Base-by-base conservation (phyloP, 2,329 filamentous ascomycete genomes). In the Cladosporium phlei region DNA sequence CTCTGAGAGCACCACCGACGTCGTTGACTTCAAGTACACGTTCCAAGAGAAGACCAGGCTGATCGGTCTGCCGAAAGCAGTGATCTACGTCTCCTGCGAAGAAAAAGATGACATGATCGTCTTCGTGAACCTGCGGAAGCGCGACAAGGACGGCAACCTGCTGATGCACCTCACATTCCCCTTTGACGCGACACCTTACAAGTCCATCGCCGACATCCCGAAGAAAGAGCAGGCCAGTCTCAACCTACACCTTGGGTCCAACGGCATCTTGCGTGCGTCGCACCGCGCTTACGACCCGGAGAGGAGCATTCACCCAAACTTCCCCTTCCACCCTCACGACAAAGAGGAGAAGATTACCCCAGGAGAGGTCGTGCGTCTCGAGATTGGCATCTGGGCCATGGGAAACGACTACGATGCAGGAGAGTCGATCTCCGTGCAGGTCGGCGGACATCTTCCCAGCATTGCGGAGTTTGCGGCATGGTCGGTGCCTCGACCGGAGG, bases 301-400 rank as follows among this genome's bases (percentile, higher is more conserved):
- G 11, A 32, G 39, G 14, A 32, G 25, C 11, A 51, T 53, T 16
- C 50, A 49, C 35, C 47, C 50, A 4, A 37, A 55, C 4, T 54
- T 51, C 12, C 50, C 48, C 1, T 55, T 52, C 32, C 47, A 52
- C 27, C 48, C 53, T 16, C 46, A 52, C 29, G 51, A 55, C 2
- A 49, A 46, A 16, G 48, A 70, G 33, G 62, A 71, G 33, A 70
- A 71, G 53, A 59, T 74, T 1, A 45, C 55, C 2, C 64, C 62
- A 0, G 72, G 71, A 0, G 57, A 66, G 5, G 56, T 74, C 16
- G 69, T 73, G 3, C 66, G 66, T 53, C 56, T 75, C 4, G 70
- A 75, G 35, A 74, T 75, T 48, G 70, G 69, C 0, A 69, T 75
- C 10, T 75, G 70, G 71, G 64, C 67, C 0, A 67, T 69, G 60